A percentile compares a stretch with the other conserved stretches of the same genome.
phyloP scores from a whole-genome alignment of 202 grass and related monocot species.

The Miscanthus sacchariflorus region DNA sequence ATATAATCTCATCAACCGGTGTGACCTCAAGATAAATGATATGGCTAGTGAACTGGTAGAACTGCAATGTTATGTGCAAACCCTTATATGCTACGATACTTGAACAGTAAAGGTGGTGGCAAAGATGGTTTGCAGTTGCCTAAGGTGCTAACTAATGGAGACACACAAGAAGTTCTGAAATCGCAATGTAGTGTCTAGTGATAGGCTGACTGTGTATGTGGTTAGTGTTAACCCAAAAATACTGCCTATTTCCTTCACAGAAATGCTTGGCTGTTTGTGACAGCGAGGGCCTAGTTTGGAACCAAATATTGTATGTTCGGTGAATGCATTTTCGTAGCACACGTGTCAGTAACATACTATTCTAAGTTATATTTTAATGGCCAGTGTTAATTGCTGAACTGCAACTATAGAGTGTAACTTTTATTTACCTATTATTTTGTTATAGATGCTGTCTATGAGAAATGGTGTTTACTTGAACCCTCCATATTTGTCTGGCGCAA shows the following conservation, averaged over 20 bases:
- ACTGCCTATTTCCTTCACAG: not conserved
- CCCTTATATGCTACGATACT: slow-evolving; percentile 16
- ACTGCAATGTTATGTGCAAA: not conserved
- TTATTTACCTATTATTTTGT: slow-evolving; percentile 11
- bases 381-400: not conserved
- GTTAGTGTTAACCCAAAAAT: slow-evolving; percentile 24
- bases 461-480: slow-evolving; percentile 88
- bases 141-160: slow-evolving; percentile 2
- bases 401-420: not conserved
- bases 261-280: not conserved
- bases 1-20: slow-evolving; percentile 10
- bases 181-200: not conserved
- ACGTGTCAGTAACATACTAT: not conserved
- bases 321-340: not conserved
- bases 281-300: not conserved
- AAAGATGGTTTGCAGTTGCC: slow-evolving; percentile 14
- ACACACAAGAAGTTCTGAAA: not conserved
- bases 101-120: not conserved
- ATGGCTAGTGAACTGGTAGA: not conserved
- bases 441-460: slow-evolving; percentile 95
- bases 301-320: slow-evolving; percentile 16
- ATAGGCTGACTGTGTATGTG: not conserved
- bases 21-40: not conserved
- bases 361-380: slow-evolving; percentile 15
- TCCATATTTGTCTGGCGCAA: slow-evolving; percentile 72